A percentile compares a stretch with the other conserved stretches of the same genome.
Conservation (phyloP, 345 rosid species). For the Populus pruinosa region DNA sequence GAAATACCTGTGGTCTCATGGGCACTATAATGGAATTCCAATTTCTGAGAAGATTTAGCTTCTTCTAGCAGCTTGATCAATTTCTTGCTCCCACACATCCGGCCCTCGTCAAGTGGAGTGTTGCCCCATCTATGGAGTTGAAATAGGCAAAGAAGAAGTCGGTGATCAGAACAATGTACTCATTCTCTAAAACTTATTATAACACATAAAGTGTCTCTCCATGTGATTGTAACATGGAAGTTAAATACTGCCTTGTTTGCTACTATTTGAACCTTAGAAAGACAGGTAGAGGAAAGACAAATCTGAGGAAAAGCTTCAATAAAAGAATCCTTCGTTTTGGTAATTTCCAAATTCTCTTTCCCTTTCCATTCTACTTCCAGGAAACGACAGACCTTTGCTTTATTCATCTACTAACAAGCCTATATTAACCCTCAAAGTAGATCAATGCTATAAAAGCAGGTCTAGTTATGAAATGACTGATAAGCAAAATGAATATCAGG, state of each 20-base stretch:
- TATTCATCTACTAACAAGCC: background rate
- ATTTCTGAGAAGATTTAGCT: constrained; percentile 43
- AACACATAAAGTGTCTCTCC: background rate
- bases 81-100: constrained; percentile 73
- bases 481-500: background rate
- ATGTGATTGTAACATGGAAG: background rate
- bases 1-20: constrained; percentile 49
- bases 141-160: background rate
- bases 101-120: constrained; percentile 71
- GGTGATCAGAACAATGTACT: background rate
- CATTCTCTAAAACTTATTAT: background rate
- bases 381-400: background rate
- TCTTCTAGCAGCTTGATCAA: constrained; percentile 75
- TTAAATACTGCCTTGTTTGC: background rate
- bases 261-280: background rate
- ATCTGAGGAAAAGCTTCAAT: background rate
- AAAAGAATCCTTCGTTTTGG: background rate
- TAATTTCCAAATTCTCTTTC: background rate
- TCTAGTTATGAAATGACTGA: background rate
- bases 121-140: constrained; percentile 71
- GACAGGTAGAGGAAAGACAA: background rate
- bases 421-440: background rate
- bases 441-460: background rate
- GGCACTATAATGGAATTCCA: constrained; percentile 31
- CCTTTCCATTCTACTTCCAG: background rate